Evolutionary conservation across 1,284 basidiomycete species (phyloP).

Genomic region (Gymnopus androsaceus): DNA sequence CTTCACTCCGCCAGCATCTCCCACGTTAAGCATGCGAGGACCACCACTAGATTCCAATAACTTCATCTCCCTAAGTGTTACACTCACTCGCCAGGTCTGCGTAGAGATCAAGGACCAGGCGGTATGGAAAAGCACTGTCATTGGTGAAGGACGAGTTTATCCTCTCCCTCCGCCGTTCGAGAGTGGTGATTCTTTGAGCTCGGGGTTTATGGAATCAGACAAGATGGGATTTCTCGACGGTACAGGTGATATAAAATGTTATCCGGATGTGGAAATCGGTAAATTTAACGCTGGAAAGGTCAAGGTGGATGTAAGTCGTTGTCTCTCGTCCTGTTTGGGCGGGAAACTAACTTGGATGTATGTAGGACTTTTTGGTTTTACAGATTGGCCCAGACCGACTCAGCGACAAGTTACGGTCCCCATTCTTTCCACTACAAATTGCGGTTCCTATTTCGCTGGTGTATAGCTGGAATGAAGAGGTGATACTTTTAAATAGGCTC

Average conservation of each 20-base stretch:
- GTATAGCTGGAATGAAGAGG: constrained; percentile 13
- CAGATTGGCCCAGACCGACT: background rate
- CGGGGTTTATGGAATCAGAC: background rate
- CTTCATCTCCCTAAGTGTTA: constrained; percentile 2
- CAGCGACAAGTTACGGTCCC: constrained; percentile 1
- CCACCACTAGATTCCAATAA: background rate
- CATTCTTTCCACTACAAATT: constrained; percentile 12
- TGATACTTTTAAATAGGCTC: background rate
- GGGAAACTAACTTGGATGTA: background rate
- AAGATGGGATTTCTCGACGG: constrained; percentile 8
- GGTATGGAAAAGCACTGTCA: constrained; percentile 12
- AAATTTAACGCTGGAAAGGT: constrained; percentile 13
- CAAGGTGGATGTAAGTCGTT: background rate
- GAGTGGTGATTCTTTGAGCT: background rate
- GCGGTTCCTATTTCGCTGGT: constrained; percentile 14
- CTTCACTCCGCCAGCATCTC: background rate
- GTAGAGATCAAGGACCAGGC: constrained; percentile 13
- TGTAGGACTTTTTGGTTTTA: constrained; percentile 14
- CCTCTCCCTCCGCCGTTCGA: constrained; percentile 19
- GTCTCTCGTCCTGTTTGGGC: background rate
- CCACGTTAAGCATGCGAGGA: no score
- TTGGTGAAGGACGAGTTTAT: constrained; percentile 15
- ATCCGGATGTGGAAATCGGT: constrained; percentile 4
- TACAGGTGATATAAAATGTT: constrained; percentile 11
- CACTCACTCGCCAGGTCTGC: constrained; percentile 18